phyloP scores from a whole-genome alignment of 2,329 filamentous ascomycete genomes.

The Aspergillus piperis region DNA sequence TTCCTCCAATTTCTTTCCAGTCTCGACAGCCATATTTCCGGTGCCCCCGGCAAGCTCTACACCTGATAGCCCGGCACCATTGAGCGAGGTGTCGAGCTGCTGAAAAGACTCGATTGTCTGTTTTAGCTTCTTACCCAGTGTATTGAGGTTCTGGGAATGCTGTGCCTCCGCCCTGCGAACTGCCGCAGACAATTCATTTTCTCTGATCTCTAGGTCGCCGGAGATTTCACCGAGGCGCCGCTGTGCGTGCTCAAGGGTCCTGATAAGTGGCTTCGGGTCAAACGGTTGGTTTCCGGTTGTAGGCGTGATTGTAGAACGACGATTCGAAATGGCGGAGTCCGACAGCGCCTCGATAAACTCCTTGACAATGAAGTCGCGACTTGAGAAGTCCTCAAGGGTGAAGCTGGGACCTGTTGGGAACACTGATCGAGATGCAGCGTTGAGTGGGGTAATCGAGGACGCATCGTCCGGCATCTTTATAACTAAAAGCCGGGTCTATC shows the following conservation, averaged over 20 bases:
- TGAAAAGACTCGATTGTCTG: conserved; percentile 92
- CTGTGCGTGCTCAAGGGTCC: conserved; percentile 79
- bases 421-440: conserved; percentile 61
- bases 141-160: conserved; percentile 87
- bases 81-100: conserved; percentile 79
- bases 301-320: conserved; percentile 67
- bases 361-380: conserved; percentile 93
- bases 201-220: conserved; percentile 83
- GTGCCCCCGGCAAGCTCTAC: conserved; percentile 50
- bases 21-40: conserved; percentile 90
- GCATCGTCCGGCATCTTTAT: conserved; percentile 42
- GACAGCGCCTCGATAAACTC: conserved; percentile 95
- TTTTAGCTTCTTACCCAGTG: conserved; percentile 83
- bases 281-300: conserved; percentile 59
- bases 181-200: conserved; percentile 86
- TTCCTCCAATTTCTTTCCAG: conserved; percentile 90
- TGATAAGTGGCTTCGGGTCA: conserved; percentile 94
- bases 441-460: conserved; percentile 44
- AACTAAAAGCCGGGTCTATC: conserved; percentile 12
- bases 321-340: conserved; percentile 74
- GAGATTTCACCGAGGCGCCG: conserved; percentile 53
- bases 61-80: conserved; percentile 53
- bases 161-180: conserved; percentile 89
- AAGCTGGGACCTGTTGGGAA: conserved; percentile 81
- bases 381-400: conserved; percentile 83